Conservation (phyloP, 306 rosid species). For the Alnus rubra region DNA sequence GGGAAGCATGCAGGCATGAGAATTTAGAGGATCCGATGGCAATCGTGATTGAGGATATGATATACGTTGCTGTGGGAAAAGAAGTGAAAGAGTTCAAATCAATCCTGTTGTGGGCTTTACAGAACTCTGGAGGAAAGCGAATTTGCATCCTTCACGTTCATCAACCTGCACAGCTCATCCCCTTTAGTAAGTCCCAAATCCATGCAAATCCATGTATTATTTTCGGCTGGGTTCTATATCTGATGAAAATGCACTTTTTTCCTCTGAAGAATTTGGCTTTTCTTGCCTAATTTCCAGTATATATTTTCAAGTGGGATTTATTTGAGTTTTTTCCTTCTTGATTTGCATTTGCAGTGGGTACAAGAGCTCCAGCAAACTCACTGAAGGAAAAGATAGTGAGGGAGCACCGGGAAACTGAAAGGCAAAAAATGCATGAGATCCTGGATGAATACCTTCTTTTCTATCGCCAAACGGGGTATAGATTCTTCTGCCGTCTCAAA, state of each 20-base stretch:
- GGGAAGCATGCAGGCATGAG: no score
- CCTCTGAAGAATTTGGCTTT: no score
- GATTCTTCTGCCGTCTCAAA: no score
- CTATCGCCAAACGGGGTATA: conserved; percentile 32
- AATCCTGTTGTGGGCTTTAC: conserved; percentile 66
- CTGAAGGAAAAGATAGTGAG: conserved; percentile 49
- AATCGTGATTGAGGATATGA: conserved; percentile 25
- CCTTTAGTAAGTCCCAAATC: conserved; percentile 55
- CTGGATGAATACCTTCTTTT: conserved; percentile 54
- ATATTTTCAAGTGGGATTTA: no score
- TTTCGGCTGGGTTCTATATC: no score
- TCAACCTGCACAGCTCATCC: conserved; percentile 62
- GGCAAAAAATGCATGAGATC: conserved; percentile 53
- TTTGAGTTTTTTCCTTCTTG: no score
- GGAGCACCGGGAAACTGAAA: conserved; percentile 57
- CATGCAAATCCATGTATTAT: no score
- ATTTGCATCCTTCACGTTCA: conserved; percentile 68
- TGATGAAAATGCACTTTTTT: no score
- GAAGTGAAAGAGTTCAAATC: conserved; percentile 59
- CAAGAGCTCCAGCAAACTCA: conserved; percentile 52
- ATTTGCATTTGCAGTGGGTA: conserved; percentile 52
- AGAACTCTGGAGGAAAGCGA: conserved; percentile 68
- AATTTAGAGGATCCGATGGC: conserved; percentile 12
- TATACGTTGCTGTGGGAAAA: conserved; percentile 70
- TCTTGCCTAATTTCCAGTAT: no score